A percentile compares a stretch with the other conserved stretches of the same genome.
phyloP scores from a whole-genome alignment of 768 basidiomycete species.

The Trametes maxima region DNA sequence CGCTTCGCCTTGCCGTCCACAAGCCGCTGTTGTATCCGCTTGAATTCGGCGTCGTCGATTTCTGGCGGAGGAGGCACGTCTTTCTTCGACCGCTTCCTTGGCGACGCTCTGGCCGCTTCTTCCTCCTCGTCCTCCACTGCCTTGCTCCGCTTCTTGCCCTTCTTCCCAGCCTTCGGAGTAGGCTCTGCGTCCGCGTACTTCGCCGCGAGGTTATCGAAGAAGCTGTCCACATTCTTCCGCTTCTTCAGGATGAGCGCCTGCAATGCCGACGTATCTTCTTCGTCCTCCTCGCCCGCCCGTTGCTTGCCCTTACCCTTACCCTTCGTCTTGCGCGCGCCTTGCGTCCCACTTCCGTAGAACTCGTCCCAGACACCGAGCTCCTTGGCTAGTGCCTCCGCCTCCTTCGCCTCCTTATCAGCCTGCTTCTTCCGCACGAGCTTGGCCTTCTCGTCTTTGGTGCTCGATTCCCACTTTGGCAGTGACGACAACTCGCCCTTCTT shows the following conservation, averaged over 20 bases:
- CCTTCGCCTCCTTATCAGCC: conserved; percentile 75
- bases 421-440: conserved; percentile 72
- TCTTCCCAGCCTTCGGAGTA: conserved; percentile 50
- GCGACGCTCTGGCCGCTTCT: conserved; percentile 34
- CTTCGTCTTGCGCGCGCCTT: conserved; percentile 57
- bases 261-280: conserved; percentile 68
- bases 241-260: conserved; percentile 83
- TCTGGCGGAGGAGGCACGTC: conserved; percentile 50
- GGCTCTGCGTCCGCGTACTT: conserved; percentile 65
- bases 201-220: conserved; percentile 73
- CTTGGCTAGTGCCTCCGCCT: conserved; percentile 83
- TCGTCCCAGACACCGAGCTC: conserved; percentile 95
- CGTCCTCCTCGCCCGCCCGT: conserved; percentile 42
- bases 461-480: conserved; percentile 65
- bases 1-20: conserved; percentile 48
- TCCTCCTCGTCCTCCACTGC: conserved; percentile 47
- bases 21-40: conserved; percentile 58
- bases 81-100: conserved; percentile 49
- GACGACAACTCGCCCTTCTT: conserved; percentile 55
- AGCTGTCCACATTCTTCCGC: conserved; percentile 67
- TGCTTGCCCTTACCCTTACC: conserved; percentile 49
- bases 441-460: conserved; percentile 79
- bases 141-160: conserved; percentile 45
- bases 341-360: conserved; percentile 80
- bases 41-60: conserved; percentile 68